Base-by-base conservation (phyloP, 2,329 filamentous ascomycete species). In the Xylariaceae sp. region DNA sequence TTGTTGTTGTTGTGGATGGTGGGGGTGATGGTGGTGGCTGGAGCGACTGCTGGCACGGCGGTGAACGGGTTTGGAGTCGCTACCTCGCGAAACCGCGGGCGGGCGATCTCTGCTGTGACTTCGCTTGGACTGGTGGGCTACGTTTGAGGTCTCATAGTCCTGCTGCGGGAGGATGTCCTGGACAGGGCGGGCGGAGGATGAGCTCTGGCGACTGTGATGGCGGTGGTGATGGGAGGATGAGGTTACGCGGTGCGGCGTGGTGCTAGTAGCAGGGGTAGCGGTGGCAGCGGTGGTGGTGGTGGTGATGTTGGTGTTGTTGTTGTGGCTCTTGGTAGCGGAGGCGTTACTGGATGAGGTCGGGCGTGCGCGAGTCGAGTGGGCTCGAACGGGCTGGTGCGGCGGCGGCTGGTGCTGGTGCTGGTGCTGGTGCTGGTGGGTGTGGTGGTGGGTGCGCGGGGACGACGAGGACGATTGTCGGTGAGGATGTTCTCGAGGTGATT, bases 91-190 rank as follows among this genome's bases (percentile, higher is more conserved):
- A 68, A 59, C 52, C 47, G 56, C 53, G 45, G 61, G 57, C 46
- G 58, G 68, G 39, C 70, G 68, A 51, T 85, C 81, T 56, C 70
- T 72, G 49, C 77, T 82, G 39, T 75, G 70, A 63, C 71, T 78
- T 61, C 77, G 72, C 73, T 77, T 61, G 67, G 70, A 46, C 63
- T 75, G 64, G 34, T 72, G 67, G 50, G 75, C 72, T 64, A 83
- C 59, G 65, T 80, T 80, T 50, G 72, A 68, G 49, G 79, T 72
- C 62, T 90, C 85, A 66, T 79, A 80, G 61, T 92, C 84, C 58
- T 80, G 70, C 51, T 81, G 77, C 35, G 65, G 63, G 33, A 63
- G 49, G 27, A 61, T 47, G 36, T 71, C 61, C 42, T 67, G 62
- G 30, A 59, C 50, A 39, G 63, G 59, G 42, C 61, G 63, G 36